A percentile compares a stretch with the other conserved stretches of the same genome.
These are phyloP conservation scores for Tylopilus felleus DNA, from an alignment of 768 basidiomycete genomes.

Conservation along the genomic window DNA sequence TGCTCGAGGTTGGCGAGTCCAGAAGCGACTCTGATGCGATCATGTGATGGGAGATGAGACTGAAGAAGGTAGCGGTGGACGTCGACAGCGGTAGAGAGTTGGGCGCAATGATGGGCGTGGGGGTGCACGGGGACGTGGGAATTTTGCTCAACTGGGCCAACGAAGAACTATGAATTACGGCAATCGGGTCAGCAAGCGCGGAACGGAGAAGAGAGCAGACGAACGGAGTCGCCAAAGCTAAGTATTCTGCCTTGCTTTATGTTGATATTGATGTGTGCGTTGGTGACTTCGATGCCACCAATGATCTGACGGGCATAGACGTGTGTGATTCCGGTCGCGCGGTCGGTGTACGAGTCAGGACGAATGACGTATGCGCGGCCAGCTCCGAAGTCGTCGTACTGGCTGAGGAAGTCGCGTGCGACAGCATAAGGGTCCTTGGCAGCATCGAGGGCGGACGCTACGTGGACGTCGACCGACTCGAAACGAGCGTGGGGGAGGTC, in stretches of 20 bases:
- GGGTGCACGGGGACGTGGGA: slow-evolving; percentile 38
- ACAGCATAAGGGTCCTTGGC: slow-evolving; percentile 54
- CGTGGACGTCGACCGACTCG: slow-evolving; percentile 39
- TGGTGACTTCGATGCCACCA: slow-evolving; percentile 82
- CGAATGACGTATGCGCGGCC: slow-evolving; percentile 57
- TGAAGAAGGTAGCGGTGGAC: slow-evolving; percentile 32
- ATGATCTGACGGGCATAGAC: slow-evolving; percentile 83
- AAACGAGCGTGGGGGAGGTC: slow-evolving; percentile 70
- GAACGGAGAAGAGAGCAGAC: slow-evolving; percentile 26
- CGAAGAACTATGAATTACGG: slow-evolving; percentile 61
- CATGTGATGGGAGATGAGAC: slow-evolving; percentile 2
- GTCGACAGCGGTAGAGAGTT: slow-evolving; percentile 35
- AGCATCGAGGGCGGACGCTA: slow-evolving; percentile 38
- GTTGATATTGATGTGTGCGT: slow-evolving; percentile 93
- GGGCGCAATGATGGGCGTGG: slow-evolving; percentile 53
- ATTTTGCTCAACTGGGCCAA: slow-evolving; percentile 42
- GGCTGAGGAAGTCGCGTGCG: slow-evolving; percentile 56
- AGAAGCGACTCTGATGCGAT: slow-evolving; percentile 13
- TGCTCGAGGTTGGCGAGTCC: slow-evolving; percentile 37
- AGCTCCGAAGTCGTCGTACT: slow-evolving; percentile 35
- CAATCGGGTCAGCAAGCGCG: slow-evolving; percentile 7
- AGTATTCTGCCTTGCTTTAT: slow-evolving; percentile 79
- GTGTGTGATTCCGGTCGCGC: slow-evolving; percentile 82
- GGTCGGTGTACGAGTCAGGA: slow-evolving; percentile 84
- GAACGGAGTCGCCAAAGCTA: slow-evolving; percentile 84